A percentile compares a stretch with the other conserved stretches of the same genome.
Conservation (phyloP, 768 basidiomycete genomes). For the Podaxis rugospora region DNA sequence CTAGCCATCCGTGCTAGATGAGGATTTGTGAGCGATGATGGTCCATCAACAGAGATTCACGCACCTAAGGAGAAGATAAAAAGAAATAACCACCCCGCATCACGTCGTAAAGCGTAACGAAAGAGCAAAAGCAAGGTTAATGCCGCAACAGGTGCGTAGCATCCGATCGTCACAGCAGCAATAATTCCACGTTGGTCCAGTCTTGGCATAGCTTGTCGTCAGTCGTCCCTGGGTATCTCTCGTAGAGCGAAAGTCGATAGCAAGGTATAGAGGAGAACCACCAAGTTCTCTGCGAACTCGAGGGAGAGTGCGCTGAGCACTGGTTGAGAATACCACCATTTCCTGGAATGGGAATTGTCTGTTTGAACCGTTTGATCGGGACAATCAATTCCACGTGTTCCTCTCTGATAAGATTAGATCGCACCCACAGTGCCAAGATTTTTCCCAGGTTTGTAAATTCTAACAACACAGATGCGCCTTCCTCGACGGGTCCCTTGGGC, state of each 20-base stretch:
- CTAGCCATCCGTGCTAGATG: conserved; percentile 52
- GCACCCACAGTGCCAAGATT: neutral
- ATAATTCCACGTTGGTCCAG: conserved; percentile 46
- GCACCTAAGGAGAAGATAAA: conserved; percentile 54
- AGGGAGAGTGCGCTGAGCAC: neutral
- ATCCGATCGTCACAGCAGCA: conserved; percentile 53
- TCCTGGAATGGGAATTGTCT: conserved; percentile 5
- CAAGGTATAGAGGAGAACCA: conserved; percentile 16
- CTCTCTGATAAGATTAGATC: conserved; percentile 4
- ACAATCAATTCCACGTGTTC: conserved; percentile 4
- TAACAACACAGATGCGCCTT: conserved; percentile 46
- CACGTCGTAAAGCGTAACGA: conserved; percentile 52
- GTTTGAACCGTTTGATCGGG: conserved; percentile 9
- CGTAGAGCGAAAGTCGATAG: neutral
- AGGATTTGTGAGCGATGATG: neutral
- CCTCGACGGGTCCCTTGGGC: conserved; percentile 84
- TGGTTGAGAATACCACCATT: neutral
- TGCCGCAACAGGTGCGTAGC: conserved; percentile 53
- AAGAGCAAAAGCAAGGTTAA: conserved; percentile 40
- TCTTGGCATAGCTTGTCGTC: conserved; percentile 30
- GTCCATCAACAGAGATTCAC: conserved; percentile 18
- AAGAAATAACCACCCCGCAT: conserved; percentile 69
- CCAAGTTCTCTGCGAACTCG: neutral
- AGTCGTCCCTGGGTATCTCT: conserved; percentile 11
- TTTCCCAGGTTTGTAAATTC: neutral